Evolutionary conservation across 1,284 basidiomycete genomes (phyloP), one percentile per base, ranked within the genome.

Genomic region (Entoloma clypeatum): DNA sequence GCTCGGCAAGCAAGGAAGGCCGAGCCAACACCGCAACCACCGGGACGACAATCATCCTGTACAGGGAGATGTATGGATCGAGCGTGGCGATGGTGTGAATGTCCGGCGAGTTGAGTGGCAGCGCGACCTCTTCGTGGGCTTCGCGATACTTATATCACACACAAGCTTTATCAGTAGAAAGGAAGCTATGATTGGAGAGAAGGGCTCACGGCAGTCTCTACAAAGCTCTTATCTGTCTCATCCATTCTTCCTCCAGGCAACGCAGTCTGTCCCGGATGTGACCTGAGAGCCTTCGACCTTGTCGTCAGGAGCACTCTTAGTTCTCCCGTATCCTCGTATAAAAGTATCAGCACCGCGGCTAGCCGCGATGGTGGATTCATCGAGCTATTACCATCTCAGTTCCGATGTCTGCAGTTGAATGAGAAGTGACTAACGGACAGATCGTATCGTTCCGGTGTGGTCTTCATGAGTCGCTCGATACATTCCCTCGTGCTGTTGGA

Each of bases 231-330:
- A 59, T 94, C 90, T 2, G 69, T 69, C 9, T 74, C 68, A 53
- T 93, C 91, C 17, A 75, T 73, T 57, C 85, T 89, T 5, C 90
- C 91, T 19, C 91, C 91, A 0, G 91, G 91, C 0, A 93, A 61
- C 2, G 90, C 89, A 28, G 84, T 86, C 54, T 87, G 82, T 14
- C 84, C 86, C 2, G 86, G 80, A 59, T 90, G 86, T 0, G 81
- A 75, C 41, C 90, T 71, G 16, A 93, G 68, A 4, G 70, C 64
- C 61, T 87, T 89, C 1, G 88, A 86, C 8, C 91, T 75, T 2
- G 90, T 93, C 0, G 91, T 93, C 34, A 93, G 67, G 10, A 93
- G 67, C 2, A 93, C 89, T 9, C 81, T 75, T 3, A 93, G 65
- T 32, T 74, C 61, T 7, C 74, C 81, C 2, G 68, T 69, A 18